Percentiles rank a stretch among this genome's conserved stretches.
Evolutionary conservation across 2,329 filamentous ascomycete species (phyloP).

Genomic region (Microdochium bolleyi): DNA sequence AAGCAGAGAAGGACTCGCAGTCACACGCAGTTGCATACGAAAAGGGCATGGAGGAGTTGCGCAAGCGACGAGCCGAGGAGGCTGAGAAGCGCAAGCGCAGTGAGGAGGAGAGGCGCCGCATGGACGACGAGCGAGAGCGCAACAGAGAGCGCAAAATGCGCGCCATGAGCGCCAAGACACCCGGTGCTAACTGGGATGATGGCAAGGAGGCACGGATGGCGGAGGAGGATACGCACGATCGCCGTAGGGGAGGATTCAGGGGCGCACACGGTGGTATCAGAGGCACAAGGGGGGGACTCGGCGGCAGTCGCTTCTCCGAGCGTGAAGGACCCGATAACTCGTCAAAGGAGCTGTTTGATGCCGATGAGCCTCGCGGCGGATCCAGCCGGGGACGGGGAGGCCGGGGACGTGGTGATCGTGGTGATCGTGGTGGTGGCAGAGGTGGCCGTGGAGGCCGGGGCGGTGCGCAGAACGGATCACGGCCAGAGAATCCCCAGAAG

Average conservation of each 20-base stretch:
- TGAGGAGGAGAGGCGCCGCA: slow-evolving; percentile 41
- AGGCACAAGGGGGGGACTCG: slow-evolving; percentile 25
- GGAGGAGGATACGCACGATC: slow-evolving; percentile 24
- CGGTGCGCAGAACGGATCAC: slow-evolving; percentile 3
- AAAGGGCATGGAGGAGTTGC: slow-evolving; percentile 47
- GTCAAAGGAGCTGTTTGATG: background rate
- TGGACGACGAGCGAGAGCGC: slow-evolving; percentile 52
- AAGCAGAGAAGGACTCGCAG: slow-evolving; percentile 47
- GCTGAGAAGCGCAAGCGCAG: slow-evolving; percentile 41
- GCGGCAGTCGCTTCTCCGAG: slow-evolving; percentile 32
- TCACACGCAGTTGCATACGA: slow-evolving; percentile 47
- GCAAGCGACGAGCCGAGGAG: slow-evolving; percentile 41
- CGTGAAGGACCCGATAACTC: slow-evolving; percentile 9
- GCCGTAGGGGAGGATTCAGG: slow-evolving; percentile 25
- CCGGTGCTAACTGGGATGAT: slow-evolving; percentile 47
- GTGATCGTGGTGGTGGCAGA: slow-evolving; percentile 5
- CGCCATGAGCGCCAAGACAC: slow-evolving; percentile 44
- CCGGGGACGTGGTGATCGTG: slow-evolving; percentile 10
- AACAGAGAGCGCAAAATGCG: slow-evolving; percentile 55
- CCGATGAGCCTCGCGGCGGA: background rate
- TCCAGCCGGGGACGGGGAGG: slow-evolving; percentile 12
- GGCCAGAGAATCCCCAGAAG: slow-evolving; percentile 12
- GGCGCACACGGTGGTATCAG: slow-evolving; percentile 29
- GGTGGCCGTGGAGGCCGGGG: slow-evolving; percentile 12
- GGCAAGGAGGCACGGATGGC: slow-evolving; percentile 39